These are phyloP conservation scores for Mycosphaerella sp. DNA, from an alignment of 2,329 filamentous ascomycete species.

Conservation along the genomic window DNA sequence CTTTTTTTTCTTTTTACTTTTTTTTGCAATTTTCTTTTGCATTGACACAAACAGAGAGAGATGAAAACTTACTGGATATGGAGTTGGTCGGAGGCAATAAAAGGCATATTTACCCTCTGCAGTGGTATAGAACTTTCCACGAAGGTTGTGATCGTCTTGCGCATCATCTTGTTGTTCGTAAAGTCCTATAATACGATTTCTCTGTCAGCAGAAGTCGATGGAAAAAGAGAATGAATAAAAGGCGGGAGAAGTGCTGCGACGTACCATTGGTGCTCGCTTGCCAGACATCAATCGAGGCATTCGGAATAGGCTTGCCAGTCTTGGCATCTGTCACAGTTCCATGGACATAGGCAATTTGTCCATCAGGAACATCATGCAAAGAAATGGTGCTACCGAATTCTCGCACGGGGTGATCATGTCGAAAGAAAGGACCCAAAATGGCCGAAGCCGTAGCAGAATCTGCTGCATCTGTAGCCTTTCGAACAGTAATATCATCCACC, in stretches of 20 bases:
- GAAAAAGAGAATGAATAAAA: not conserved
- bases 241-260: not conserved
- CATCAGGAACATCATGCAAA: slow-evolving; percentile 42
- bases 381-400: slow-evolving; percentile 65
- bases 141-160: slow-evolving; percentile 66
- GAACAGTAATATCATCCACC: slow-evolving; percentile 76
- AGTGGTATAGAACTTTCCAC: slow-evolving; percentile 65
- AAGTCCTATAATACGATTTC: slow-evolving; percentile 31
- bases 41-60: not conserved
- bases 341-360: slow-evolving; percentile 57
- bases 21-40: not conserved
- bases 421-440: slow-evolving; percentile 81
- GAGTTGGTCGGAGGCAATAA: slow-evolving; percentile 24
- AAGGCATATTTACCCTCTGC: slow-evolving; percentile 21
- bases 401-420: slow-evolving; percentile 61
- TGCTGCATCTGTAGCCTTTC: slow-evolving; percentile 48
- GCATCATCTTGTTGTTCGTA: slow-evolving; percentile 65
- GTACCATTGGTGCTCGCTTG: slow-evolving; percentile 63
- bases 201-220: not conserved
- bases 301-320: slow-evolving; percentile 58
- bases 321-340: slow-evolving; percentile 53
- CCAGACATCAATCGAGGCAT: slow-evolving; percentile 69
- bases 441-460: slow-evolving; percentile 61
- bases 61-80: slow-evolving; percentile 13
- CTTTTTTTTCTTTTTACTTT: too few relatives aligned